Base-by-base conservation (phyloP, 345 rosid genomes). In the Aurinia saxatilis region DNA sequence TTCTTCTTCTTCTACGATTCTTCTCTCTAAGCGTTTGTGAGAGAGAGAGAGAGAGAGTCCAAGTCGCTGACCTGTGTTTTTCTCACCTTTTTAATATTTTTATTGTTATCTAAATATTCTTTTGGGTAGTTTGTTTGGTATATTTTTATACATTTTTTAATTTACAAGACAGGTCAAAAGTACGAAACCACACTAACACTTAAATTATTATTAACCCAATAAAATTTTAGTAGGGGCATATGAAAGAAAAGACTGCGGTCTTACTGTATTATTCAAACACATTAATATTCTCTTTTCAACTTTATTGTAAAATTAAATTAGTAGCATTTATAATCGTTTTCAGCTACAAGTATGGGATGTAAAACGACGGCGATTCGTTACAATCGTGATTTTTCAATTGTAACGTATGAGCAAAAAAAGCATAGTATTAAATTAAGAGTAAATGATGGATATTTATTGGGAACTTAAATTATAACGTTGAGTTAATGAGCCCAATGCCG, bases 161-260 rank as follows among this genome's bases (percentile, higher is more conserved):
- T n/a, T n/a, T n/a, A n/a, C n/a, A n/a, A n/a, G 70, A 64, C 75
- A 71, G 70, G 70, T 71, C 75, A 71, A 71, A 64, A 71, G 75
- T 57, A 71, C 66, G 15, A 71, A 71, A n/a, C n/a, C n/a, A 63
- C 68, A 56, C 63, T 55, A 18, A 37, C 58, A 30, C 52, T 34
- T 34, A 46, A 18, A 36, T 51, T 19, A 61, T 34, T 35, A 47
- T 61, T 37, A 53, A 61, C n/a, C n/a, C 8, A 13, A 46, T 37
- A 29, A 42, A 42, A 35, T n/a, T 61, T 46, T 70, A 53, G 33
- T 44, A 13, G 62, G 62, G 55, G 11, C 1, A n/a, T n/a, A 10
- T 41, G 38, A 11, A 68, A 54, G 61, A 68, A 62, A 70, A 54
- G 68, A 62, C 74, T 70, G 68, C 74, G 57, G 74, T 70, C 68